Evolutionary conservation across 2,329 filamentous ascomycete genomes (phyloP), one percentile per base, ranked within the genome.

Genomic region (Leptographium procerum): DNA sequence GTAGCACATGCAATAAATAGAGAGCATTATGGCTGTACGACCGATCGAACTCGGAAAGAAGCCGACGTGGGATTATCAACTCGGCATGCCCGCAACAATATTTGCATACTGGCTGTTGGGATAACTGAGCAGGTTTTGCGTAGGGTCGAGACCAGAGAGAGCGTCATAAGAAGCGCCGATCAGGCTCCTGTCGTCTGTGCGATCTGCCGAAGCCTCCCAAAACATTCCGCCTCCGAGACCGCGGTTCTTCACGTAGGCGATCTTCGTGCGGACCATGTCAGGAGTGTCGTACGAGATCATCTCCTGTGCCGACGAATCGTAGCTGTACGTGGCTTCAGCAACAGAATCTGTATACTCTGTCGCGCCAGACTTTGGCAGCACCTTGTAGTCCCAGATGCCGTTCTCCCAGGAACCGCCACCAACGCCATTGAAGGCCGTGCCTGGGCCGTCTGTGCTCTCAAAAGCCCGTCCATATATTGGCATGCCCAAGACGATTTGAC

Each of bases 381-480:
- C 85, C 73, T 91, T 94, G 77, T 88, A 94, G 69, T 94, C 88
- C 82, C 86, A 92, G 13, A 90, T 75, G 0, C 87, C 87, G 36
- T 77, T 74, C 70, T 92, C 88, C 83, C 84, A 91, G 57, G 78
- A 84, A 0, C 87, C 88, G 11, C 73, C 67, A 3, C 88, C 89
- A 24, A 86, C 73, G 24, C 87, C 87, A 4, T 66, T 77, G 71
- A 77, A 94, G 0, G 78, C 59, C 60, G 78, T 70, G 8, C 89
- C 89, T 1, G 85, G 78, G 0, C 88, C 88, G n/a, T 75, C 70
- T 0, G 89, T 80, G 31, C 75, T 71, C 56, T 78, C 72, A 66
- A 92, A 94, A 0, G 84, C 75, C 24, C 87, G 85, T 1, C 88
- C 89, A 66, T 92, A 94, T 6, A 95, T 75, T 0, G 89, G 89